Evolutionary conservation across 2,329 filamentous ascomycete genomes (phyloP).

Genomic region (Trichoderma sp.): DNA sequence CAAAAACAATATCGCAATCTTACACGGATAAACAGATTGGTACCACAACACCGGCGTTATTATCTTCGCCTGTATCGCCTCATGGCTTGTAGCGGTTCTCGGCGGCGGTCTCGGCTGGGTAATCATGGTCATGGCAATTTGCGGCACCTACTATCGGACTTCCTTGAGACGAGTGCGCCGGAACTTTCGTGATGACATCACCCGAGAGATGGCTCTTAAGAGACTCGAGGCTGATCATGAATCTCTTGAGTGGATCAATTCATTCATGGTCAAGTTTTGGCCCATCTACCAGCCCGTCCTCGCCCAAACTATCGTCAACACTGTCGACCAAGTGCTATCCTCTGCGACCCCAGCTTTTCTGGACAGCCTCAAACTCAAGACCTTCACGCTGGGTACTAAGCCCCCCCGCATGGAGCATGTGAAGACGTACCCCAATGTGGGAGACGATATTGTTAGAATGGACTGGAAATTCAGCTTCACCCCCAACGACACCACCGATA

Average conservation of each 20-base stretch:
- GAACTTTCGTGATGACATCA: conserved; percentile 93
- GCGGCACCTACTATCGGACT: conserved; percentile 94
- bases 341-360: conserved; percentile 88
- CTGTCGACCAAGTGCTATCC: conserved; percentile 93
- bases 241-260: conserved; percentile 98
- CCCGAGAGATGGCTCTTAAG: conserved; percentile 81
- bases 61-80: conserved; percentile 83
- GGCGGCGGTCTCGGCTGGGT: conserved; percentile 93
- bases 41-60: conserved; percentile 97
- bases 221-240: conserved; percentile 87
- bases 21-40: conserved; percentile 66
- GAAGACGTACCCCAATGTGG: conserved; percentile 93
- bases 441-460: conserved; percentile 96
- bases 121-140: conserved; percentile 86
- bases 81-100: conserved; percentile 85
- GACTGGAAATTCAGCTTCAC: conserved; percentile 99
- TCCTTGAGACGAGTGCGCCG: conserved; percentile 89
- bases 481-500: conserved; percentile 86
- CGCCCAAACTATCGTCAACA: conserved; percentile 85
- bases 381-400: conserved; percentile 90
- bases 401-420: conserved; percentile 95
- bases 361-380: conserved; percentile 89
- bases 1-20: neutral
- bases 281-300: conserved; percentile 96
- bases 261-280: conserved; percentile 98